phyloP scores from a whole-genome alignment of 345 rosid genomes.

The Litchi chinensis region DNA sequence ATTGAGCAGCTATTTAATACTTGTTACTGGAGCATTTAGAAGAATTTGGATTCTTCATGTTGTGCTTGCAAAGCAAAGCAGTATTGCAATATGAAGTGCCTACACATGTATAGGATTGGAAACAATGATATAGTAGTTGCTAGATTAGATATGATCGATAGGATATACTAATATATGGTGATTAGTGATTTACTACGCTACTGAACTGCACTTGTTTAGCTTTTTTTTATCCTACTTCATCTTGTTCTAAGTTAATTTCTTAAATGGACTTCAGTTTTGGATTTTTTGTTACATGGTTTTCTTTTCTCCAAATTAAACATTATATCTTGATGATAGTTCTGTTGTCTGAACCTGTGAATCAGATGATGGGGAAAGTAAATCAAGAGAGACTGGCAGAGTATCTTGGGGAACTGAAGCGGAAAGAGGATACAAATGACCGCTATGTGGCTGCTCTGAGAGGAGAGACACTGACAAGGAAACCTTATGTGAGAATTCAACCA shows the following conservation, averaged over 20 bases:
- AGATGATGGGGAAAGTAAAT: constrained; percentile 96
- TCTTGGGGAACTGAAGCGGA: constrained; percentile 86
- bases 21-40: background rate
- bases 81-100: background rate
- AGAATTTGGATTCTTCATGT: background rate
- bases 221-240: background rate
- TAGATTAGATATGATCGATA: background rate
- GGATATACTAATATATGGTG: background rate
- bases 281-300: background rate
- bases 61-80: background rate
- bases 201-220: constrained; percentile 1
- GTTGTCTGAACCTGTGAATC: constrained; percentile 23
- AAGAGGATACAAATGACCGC: constrained; percentile 88
- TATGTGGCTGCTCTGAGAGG: constrained; percentile 90
- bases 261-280: background rate
- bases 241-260: background rate
- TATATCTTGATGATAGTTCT: background rate
- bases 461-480: constrained; percentile 86
- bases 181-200: background rate
- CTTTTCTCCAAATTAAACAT: background rate
- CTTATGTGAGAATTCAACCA: constrained; percentile 79
- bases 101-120: background rate
- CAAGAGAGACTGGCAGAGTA: constrained; percentile 87
- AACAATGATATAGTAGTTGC: background rate
- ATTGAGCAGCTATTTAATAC: background rate